phyloP scores from a whole-genome alignment of 805 yeast genomes.

The Maudiozyma saulgeensis region DNA sequence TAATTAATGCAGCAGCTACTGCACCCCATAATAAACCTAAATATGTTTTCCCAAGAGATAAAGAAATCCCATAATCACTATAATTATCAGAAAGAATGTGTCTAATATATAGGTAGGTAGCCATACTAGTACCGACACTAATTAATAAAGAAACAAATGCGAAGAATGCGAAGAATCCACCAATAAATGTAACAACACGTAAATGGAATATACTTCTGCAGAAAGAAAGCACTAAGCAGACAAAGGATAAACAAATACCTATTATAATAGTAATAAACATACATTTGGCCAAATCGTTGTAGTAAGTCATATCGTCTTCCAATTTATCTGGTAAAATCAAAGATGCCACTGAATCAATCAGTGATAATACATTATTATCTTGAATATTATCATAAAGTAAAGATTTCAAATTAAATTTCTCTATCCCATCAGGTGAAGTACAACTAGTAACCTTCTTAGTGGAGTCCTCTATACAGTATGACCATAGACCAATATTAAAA shows the following conservation, averaged over 20 bases:
- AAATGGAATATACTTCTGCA: constrained; percentile 31
- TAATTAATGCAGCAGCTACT: constrained; percentile 37
- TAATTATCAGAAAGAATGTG: constrained; percentile 42
- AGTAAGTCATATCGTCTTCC: constrained; percentile 35
- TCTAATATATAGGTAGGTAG: constrained; percentile 42
- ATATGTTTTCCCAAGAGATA: constrained; percentile 41
- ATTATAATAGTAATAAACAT: constrained; percentile 47
- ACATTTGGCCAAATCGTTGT: constrained; percentile 43
- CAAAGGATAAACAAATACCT: constrained; percentile 37
- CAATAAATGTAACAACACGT: constrained; percentile 39
- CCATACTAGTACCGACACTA: constrained; percentile 54
- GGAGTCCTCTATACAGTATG: constrained; percentile 44
- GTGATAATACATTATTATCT: constrained; percentile 15
- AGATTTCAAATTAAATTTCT: constrained; percentile 19
- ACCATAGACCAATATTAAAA: constrained; percentile 51
- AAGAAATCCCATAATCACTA: constrained; percentile 43
- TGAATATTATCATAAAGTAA: constrained; percentile 21
- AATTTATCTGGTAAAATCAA: constrained; percentile 48
- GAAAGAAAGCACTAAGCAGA: constrained; percentile 32
- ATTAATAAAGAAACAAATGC: constrained; percentile 33
- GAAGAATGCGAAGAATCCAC: constrained; percentile 36
- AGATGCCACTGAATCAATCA: constrained; percentile 19
- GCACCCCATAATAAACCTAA: constrained; percentile 61
- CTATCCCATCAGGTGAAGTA: constrained; percentile 24
- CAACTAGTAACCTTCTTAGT: constrained; percentile 15